phyloP scores from a whole-genome alignment of 257 asterid species.

The Scutellaria minor region DNA sequence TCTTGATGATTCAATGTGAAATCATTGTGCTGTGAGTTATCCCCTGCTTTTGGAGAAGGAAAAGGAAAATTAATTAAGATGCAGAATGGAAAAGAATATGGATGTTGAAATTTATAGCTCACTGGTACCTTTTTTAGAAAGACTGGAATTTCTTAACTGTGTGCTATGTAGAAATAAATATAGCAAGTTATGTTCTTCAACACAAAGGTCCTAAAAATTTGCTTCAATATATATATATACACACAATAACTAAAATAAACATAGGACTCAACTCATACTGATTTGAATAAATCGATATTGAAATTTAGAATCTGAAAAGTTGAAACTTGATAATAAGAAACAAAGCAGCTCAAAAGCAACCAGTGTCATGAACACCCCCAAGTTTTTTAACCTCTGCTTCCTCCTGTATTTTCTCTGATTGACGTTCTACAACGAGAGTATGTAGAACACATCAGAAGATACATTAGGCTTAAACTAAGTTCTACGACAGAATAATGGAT shows the following conservation, averaged over 20 bases:
- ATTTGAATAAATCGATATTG: not conserved
- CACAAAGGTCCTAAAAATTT: not conserved
- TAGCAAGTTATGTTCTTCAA: not conserved
- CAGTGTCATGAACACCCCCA: slow-evolving; percentile 4
- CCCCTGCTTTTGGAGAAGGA: slow-evolving; percentile 43
- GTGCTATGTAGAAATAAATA: slow-evolving; percentile 16
- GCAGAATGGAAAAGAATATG: not conserved
- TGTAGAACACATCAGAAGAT: slow-evolving; percentile 17
- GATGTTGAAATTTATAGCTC: slow-evolving; percentile 26
- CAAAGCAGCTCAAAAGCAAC: slow-evolving; percentile 11
- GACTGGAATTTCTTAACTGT: slow-evolving; percentile 8
- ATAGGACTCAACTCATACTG: slow-evolving; percentile 12
- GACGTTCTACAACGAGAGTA: slow-evolving; percentile 19
- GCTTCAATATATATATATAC: not conserved
- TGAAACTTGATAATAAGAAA: slow-evolving; percentile 2
- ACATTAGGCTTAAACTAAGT: slow-evolving; percentile 4
- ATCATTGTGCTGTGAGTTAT: slow-evolving; percentile 46
- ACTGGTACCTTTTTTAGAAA: not conserved
- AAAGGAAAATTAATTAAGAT: slow-evolving; percentile 22
- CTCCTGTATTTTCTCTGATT: slow-evolving; percentile 14
- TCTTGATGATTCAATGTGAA: slow-evolving; percentile 41
- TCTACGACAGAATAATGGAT: slow-evolving; percentile 30
- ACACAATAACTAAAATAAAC: slow-evolving; percentile 6
- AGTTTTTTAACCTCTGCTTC: not conserved
- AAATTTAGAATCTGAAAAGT: slow-evolving; percentile 1